These are phyloP conservation scores for Talaromyces trachyspermus DNA, from an alignment of 495 filamentous ascomycete genomes.

Conservation along the genomic window DNA sequence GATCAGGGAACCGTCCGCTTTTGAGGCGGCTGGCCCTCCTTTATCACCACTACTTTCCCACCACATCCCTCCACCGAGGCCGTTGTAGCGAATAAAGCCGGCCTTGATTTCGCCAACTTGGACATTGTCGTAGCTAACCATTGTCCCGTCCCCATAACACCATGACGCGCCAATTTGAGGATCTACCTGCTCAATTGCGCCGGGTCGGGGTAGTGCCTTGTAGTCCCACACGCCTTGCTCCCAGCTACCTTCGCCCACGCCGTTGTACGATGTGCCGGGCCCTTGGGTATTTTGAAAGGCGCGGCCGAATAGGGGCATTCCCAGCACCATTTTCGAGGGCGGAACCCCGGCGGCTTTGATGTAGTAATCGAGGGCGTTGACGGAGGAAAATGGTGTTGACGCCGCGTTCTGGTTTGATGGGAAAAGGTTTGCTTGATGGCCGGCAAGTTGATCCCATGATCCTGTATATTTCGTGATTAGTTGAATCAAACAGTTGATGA, in stretches of 20 bases:
- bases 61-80: slow-evolving; percentile 83
- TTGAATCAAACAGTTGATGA: too few relatives aligned
- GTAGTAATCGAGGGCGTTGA: slow-evolving; percentile 59
- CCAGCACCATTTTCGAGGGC: slow-evolving; percentile 65
- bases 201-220: slow-evolving; percentile 46
- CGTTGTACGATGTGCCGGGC: slow-evolving; percentile 57
- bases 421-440: slow-evolving; percentile 72
- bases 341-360: slow-evolving; percentile 48
- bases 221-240: slow-evolving; percentile 79
- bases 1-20: slow-evolving; percentile 54
- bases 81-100: slow-evolving; percentile 52
- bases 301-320: slow-evolving; percentile 82
- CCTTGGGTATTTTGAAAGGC: slow-evolving; percentile 67
- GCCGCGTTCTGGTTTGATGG: slow-evolving; percentile 39
- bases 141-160: slow-evolving; percentile 61
- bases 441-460: slow-evolving; percentile 59
- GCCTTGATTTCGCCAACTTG: slow-evolving; percentile 55
- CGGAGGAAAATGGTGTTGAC: slow-evolving; percentile 63
- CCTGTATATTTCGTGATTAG: slow-evolving; percentile 60
- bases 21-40: slow-evolving; percentile 30
- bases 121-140: slow-evolving; percentile 73
- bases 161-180: slow-evolving; percentile 52
- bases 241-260: slow-evolving; percentile 59
- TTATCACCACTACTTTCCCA: slow-evolving; percentile 88
- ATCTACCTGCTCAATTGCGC: slow-evolving; percentile 31